Evolutionary conservation across 768 basidiomycete genomes (phyloP).

Genomic region (Lanmaoa pseudosensibilis): DNA sequence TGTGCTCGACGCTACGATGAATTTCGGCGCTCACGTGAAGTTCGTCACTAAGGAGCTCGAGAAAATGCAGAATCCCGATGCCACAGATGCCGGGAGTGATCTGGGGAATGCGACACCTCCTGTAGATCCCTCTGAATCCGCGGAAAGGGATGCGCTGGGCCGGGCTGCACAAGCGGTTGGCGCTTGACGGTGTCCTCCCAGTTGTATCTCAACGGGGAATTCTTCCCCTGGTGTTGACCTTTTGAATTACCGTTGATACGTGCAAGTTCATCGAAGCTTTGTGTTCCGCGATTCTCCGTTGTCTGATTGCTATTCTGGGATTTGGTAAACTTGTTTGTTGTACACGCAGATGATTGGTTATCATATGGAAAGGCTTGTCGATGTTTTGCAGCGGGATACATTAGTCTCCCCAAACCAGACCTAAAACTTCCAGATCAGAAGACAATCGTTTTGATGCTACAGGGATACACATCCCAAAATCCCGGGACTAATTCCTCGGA

Average conservation of each 20-base stretch:
- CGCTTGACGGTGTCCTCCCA: constrained; percentile 11
- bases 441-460: too few species aligned
- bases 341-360: background rate
- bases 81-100: background rate
- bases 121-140: constrained; percentile 6
- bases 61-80: constrained; percentile 35
- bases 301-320: constrained; percentile 11
- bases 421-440: too few species aligned
- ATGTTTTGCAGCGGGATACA: constrained; percentile 1
- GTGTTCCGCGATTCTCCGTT: constrained; percentile 7
- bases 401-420: too few species aligned
- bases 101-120: background rate
- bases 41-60: constrained; percentile 71
- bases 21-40: constrained; percentile 63
- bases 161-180: constrained; percentile 21
- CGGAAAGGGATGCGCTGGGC: constrained; percentile 20
- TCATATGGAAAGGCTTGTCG: background rate
- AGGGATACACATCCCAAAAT: background rate
- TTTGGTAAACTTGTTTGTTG: background rate
- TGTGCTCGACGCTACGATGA: constrained; percentile 57
- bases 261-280: background rate
- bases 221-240: constrained; percentile 4
- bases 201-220: background rate
- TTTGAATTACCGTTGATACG: constrained; percentile 4
- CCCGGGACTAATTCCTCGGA: background rate